Base-by-base conservation (phyloP, 2,329 filamentous ascomycete genomes). In the Septoria petroselini region DNA sequence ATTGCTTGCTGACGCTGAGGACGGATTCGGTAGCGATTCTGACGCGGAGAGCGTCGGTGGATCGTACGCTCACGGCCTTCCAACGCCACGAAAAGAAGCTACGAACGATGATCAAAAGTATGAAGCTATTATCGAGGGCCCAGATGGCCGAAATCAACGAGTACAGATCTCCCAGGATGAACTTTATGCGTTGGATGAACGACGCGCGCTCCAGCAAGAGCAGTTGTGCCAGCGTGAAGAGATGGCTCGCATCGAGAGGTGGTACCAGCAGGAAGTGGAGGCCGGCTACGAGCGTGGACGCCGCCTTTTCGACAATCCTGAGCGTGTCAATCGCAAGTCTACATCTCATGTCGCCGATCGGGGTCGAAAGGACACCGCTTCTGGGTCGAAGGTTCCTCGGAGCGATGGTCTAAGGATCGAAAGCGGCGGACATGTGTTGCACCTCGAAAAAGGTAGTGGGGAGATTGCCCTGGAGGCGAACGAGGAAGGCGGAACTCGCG, bases 261-360 rank as follows among this genome's bases (percentile, higher is more conserved):
- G 50, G n/a, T 65, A 66, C 27, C 63, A 65, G 45, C 47, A 54
- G n/a, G 46, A 50, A 7, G 49, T 57, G 31, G 43, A 54, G 21
- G 63, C 62, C 29, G 52, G 41, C 19, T 9, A 49, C 9, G 54
- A 55, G 19, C 44, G 50, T 1, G 44, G 57, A 17, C 56, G 59
- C 18, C 49, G 64, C 11, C 64, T 60, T 11, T 62, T 61, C 4
- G 59, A 62, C 37, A 63, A 64, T 37, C 56, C 65, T 43, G 57
- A 60, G 33, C 53, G 53, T 17, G 52, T 55, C 2, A 52, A 48
- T 23, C 51, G 55, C 17, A 50, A 46, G 11, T 43, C 54, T 33
- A 47, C 51, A 33, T 58, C 56, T 17, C 58, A 58, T 23, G 52
- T 60, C n/a, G 64, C 62, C 9, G 57, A 52, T 9, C 59, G 55